Evolutionary conservation across 208 protist species (phyloP), one percentile per base, ranked within the genome.

Genomic region (Balamuthia mandrillaris): DNA sequence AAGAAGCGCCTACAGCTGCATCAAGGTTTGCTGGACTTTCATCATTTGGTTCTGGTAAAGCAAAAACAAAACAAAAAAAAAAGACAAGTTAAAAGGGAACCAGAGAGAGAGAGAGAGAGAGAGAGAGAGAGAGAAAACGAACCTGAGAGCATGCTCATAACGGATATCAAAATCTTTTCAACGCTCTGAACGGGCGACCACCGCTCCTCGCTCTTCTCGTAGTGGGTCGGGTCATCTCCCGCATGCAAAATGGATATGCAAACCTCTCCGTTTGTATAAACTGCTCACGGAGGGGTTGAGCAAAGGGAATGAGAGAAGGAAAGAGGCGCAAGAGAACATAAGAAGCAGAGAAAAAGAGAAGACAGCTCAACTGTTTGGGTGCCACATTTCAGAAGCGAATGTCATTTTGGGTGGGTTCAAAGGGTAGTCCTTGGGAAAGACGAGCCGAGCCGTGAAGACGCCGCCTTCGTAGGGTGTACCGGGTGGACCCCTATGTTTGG

Each of bases 1-100:
- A n/a, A n/a, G n/a, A n/a, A n/a, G n/a, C n/a, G 1, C 29, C n/a
- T 78, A 78, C 68, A 0, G 94, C 91, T 37, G 95, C 94, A 74
- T 97, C 95, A 5, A 95, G 60, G 66, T 97, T 97, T 18, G 95
- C 95, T 37, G 95, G 95, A 24, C 89, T 94, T 44, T 95, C 91
- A 61, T 95, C 91, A 79, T 95, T 96, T 56, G 95, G 93, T 68
- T 92, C 85, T 24, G n/a, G n/a, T n/a, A n/a, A n/a, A n/a, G n/a
- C n/a, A n/a, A n/a, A n/a, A n/a, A n/a, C n/a, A n/a, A n/a, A n/a
- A n/a, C n/a, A n/a, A n/a, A n/a, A n/a, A n/a, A n/a, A n/a, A n/a
- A n/a, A n/a, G n/a, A n/a, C n/a, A n/a, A n/a, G n/a, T n/a, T n/a
- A n/a, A n/a, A 31, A 31, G 1, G 37, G 12, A 61, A 61, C 29